A percentile compares a stretch with the other conserved stretches of the same genome.
Conservation (phyloP, 805 yeast genomes). For the Nakazawaea peltata region DNA sequence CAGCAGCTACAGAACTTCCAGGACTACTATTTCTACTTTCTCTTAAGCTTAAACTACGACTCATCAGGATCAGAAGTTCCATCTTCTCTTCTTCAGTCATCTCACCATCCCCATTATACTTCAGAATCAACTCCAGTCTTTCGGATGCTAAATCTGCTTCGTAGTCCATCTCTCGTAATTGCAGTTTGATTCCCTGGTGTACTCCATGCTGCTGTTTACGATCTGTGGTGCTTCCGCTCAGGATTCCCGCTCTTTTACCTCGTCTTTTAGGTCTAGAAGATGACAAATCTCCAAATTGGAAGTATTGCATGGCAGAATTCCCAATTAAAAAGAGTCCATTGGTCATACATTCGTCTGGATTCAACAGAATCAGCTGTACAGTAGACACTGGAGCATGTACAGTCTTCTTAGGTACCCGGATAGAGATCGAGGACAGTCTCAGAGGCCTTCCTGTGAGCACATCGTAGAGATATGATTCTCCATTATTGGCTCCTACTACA, state of each 20-base stretch:
- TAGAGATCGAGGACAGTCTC: too few species aligned
- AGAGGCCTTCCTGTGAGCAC: slow-evolving; percentile 32
- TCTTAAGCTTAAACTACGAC: slow-evolving; percentile 17
- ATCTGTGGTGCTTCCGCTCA: too few species aligned
- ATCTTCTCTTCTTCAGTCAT: slow-evolving; percentile 31
- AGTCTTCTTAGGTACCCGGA: too few species aligned
- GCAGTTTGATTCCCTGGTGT: slow-evolving; percentile 22
- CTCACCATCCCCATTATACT: slow-evolving; percentile 33
- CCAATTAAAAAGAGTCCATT: slow-evolving; percentile 35
- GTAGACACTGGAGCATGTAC: too few species aligned
- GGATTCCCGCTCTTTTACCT: slow-evolving; percentile 15
- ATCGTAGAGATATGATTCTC: slow-evolving; percentile 33
- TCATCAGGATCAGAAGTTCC: slow-evolving; percentile 34
- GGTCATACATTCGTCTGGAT: slow-evolving; percentile 16
- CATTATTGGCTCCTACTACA: slow-evolving; percentile 34
- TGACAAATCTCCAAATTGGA: slow-evolving; percentile 33
- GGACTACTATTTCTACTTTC: not conserved
- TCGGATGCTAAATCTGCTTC: slow-evolving; percentile 18
- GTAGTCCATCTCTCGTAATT: slow-evolving; percentile 21
- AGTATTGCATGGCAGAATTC: slow-evolving; percentile 34
- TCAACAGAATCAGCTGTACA: slow-evolving; percentile 20
- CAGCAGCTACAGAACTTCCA: too few species aligned
- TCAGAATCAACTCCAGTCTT: slow-evolving; percentile 25
- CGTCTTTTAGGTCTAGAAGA: slow-evolving; percentile 4
- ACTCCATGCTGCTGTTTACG: slow-evolving; percentile 19